phyloP scores from a whole-genome alignment of 2,329 filamentous ascomycete species.

The Cercospora sp. region DNA sequence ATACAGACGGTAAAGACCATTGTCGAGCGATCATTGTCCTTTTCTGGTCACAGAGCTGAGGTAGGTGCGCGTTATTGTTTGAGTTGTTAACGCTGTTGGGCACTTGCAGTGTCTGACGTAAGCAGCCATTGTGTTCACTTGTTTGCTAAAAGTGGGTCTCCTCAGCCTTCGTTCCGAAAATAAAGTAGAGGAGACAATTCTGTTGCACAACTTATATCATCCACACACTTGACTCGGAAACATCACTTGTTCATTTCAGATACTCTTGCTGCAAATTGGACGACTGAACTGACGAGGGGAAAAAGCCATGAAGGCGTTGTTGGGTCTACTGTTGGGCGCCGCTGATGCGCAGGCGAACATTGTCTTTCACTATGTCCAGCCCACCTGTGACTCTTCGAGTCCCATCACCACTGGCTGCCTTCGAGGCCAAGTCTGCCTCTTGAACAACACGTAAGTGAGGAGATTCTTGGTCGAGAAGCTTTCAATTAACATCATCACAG shows the following conservation, averaged over 20 bases:
- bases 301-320: not conserved
- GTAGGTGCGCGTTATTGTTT: not conserved
- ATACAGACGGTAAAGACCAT: too few species aligned
- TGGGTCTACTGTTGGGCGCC: not conserved
- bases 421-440: conserved; percentile 42
- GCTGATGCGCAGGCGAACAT: conserved; percentile 47
- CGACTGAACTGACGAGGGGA: not conserved
- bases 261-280: not conserved
- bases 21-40: not conserved
- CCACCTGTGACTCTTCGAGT: conserved; percentile 43
- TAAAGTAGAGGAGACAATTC: not conserved
- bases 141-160: not conserved
- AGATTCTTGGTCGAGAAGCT: too few species aligned
- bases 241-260: not conserved
- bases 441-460: conserved; percentile 39
- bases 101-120: not conserved
- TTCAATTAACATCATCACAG: not conserved
- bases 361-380: conserved; percentile 50
- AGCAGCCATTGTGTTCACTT: not conserved
- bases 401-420: conserved; percentile 38
- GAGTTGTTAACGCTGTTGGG: not conserved
- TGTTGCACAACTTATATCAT: not conserved
- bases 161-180: not conserved
- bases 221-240: not conserved
- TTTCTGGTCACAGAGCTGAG: not conserved